Percentiles rank a stretch among this genome's conserved stretches.
Evolutionary conservation across 2,329 filamentous ascomycete genomes (phyloP).

Genomic region (Xylaria arbuscula): DNA sequence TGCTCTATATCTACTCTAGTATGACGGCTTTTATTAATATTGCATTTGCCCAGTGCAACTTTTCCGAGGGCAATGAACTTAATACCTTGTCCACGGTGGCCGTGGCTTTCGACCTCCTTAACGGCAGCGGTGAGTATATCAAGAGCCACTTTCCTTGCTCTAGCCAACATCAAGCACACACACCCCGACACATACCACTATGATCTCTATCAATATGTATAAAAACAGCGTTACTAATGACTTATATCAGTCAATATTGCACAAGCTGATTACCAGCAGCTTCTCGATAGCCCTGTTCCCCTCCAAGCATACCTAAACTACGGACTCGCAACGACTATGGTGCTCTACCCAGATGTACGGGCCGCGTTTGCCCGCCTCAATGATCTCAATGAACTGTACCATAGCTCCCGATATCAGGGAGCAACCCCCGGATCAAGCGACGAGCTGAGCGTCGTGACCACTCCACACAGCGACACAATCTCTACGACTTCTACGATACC

Average conservation of each 20-base stretch:
- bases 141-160: neutral
- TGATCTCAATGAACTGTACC: constrained; percentile 41
- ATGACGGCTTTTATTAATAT: constrained; percentile 48
- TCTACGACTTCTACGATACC: constrained; percentile 11
- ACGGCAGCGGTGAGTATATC: constrained; percentile 41
- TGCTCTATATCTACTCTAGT: constrained; percentile 50
- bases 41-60: constrained; percentile 45
- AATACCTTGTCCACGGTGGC: constrained; percentile 41
- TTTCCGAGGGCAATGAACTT: constrained; percentile 32
- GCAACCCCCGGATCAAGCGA: constrained; percentile 27
- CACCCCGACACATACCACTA: neutral
- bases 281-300: constrained; percentile 45
- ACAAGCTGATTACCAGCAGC: constrained; percentile 41
- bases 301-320: constrained; percentile 42
- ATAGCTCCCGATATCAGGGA: constrained; percentile 27
- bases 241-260: constrained; percentile 41
- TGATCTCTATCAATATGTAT: neutral
- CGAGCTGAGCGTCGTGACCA: constrained; percentile 26
- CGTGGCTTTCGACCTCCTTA: constrained; percentile 46
- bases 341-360: constrained; percentile 39
- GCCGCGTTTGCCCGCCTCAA: constrained; percentile 42
- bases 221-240: constrained; percentile 9
- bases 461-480: constrained; percentile 19
- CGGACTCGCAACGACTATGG: constrained; percentile 39
- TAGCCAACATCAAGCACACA: neutral